Evolutionary conservation across 208 protist species (phyloP), one percentile per base, ranked within the genome.

Genomic region (Acanthamoeba triangularis): DNA sequence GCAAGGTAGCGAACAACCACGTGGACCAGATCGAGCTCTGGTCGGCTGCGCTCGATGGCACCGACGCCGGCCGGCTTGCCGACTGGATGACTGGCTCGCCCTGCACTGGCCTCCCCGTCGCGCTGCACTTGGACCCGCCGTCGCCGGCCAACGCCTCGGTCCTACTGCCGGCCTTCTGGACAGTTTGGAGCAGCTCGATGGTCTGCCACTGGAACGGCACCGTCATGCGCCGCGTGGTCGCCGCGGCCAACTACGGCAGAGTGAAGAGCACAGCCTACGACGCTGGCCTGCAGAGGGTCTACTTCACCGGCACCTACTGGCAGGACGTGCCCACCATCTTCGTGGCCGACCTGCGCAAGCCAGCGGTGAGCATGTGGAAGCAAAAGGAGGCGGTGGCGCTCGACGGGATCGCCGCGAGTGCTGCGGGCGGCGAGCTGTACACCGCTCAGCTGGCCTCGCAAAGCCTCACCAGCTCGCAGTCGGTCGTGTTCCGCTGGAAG

Each of bases 121-220:
- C 33, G 33, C n/a, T 78, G 3, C 69, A 78, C 69, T 44, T 78
- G 69, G 69, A 78, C 20, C 59, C 59, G 16, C 59, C 59, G 23
- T n/a, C 37, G 69, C 30, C 69, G 5, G 13, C 8, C 23, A 78
- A 78, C 69, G 37, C 69, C n/a, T 78, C 69, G 14, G 59, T 65
- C 23, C 3, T 18, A 23, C 69, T 30, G 69, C 69, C 69, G 13
- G 69, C 69, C 30, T 44, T 78, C 30, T 78, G 69, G 69, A n/a
- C 37, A 0, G 69, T 78, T 5, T 78, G 30, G 30, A 18, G 13
- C 30, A 18, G 37, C 25, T 78, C 69, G 20, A 18, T 7, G 13
- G 20, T 78, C 16, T 11, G 69, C 30, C 69, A 78, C 69, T 78
- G 69, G 69, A 78, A 78, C 69, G 69, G 69, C 69, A 78, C 69